Conservation (phyloP, 768 basidiomycete genomes). For the Boletus sensibilis region DNA sequence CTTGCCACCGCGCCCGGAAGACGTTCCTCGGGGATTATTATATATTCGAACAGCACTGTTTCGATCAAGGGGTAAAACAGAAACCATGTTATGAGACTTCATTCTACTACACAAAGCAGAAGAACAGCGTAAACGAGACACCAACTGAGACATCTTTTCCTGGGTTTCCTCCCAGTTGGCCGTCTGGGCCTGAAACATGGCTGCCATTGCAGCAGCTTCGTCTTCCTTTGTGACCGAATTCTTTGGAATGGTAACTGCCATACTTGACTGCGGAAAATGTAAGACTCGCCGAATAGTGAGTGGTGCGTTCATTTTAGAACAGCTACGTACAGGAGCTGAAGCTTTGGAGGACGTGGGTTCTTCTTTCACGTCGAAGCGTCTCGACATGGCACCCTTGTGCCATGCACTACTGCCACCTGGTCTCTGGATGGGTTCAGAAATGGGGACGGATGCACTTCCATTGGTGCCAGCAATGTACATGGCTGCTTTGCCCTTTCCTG, state of each 20-base stretch:
- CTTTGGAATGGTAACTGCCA: slow-evolving; percentile 36
- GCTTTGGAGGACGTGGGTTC: slow-evolving; percentile 39
- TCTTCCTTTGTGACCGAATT: slow-evolving; percentile 58
- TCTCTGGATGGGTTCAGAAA: slow-evolving; percentile 46
- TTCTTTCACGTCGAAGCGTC: slow-evolving; percentile 86
- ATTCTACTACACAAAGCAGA: slow-evolving; percentile 65
- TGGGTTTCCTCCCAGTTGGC: slow-evolving; percentile 98
- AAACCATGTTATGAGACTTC: slow-evolving; percentile 69
- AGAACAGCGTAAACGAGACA: slow-evolving; percentile 58
- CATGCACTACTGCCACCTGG: slow-evolving; percentile 46
- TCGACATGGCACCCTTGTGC: slow-evolving; percentile 79
- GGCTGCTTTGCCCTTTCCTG: slow-evolving; percentile 79
- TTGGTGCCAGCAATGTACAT: slow-evolving; percentile 64
- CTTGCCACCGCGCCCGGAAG: slow-evolving; percentile 61
- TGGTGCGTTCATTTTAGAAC: slow-evolving; percentile 24
- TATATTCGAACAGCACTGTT: slow-evolving; percentile 69
- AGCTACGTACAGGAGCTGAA: slow-evolving; percentile 32
- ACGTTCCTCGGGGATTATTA: slow-evolving; percentile 62
- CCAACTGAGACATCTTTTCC: slow-evolving; percentile 99
- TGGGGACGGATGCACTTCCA: slow-evolving; percentile 40
- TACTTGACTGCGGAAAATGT: slow-evolving; percentile 36
- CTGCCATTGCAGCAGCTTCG: slow-evolving; percentile 94
- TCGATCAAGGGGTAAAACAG: slow-evolving; percentile 36
- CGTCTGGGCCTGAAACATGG: slow-evolving; percentile 94
- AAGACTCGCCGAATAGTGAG: slow-evolving; percentile 26